Evolutionary conservation across 2,329 filamentous ascomycete genomes (phyloP).

Genomic region (Fusarium incarnatum): DNA sequence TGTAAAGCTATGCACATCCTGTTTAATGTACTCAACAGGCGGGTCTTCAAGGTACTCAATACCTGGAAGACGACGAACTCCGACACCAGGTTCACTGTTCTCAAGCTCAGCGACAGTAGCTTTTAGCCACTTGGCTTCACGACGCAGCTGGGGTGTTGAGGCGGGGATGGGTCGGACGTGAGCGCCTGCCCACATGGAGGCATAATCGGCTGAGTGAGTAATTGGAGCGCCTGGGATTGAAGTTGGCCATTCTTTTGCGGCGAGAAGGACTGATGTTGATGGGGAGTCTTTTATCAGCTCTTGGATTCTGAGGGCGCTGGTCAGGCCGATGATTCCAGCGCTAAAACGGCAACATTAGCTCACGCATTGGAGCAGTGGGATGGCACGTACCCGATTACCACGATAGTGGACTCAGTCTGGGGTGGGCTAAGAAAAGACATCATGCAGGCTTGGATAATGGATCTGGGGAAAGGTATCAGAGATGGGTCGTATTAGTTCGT

Average conservation of each 20-base stretch:
- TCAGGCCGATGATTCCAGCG: constrained; percentile 66
- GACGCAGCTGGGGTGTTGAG: constrained; percentile 48
- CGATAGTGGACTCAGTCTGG: constrained; percentile 34
- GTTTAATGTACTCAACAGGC: constrained; percentile 51
- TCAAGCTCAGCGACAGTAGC: constrained; percentile 44
- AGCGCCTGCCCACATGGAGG: constrained; percentile 68
- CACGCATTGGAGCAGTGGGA: fast-evolving
- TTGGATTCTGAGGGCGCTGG: constrained; percentile 60
- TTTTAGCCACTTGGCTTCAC: constrained; percentile 51
- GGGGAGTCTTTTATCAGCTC: constrained; percentile 19
- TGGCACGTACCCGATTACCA: constrained; percentile 46
- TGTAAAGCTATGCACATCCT: constrained; percentile 43
- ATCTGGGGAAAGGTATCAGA: too few relatives aligned
- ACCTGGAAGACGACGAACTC: constrained; percentile 62
- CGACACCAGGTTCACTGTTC: constrained; percentile 50
- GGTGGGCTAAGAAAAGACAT: constrained; percentile 12
- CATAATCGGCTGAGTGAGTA: constrained; percentile 57
- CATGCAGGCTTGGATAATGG: not conserved
- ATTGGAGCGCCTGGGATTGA: constrained; percentile 49
- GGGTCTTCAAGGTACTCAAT: constrained; percentile 65
- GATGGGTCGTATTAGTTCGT: not conserved
- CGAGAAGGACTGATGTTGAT: constrained; percentile 41
- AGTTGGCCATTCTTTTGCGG: constrained; percentile 52
- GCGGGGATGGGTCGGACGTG: constrained; percentile 65
- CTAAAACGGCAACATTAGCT: constrained; percentile 48